Percentiles rank a stretch among this genome's conserved stretches.
Conservation (phyloP, 208 protist genomes). For the Acanthamoeba sp. region DNA sequence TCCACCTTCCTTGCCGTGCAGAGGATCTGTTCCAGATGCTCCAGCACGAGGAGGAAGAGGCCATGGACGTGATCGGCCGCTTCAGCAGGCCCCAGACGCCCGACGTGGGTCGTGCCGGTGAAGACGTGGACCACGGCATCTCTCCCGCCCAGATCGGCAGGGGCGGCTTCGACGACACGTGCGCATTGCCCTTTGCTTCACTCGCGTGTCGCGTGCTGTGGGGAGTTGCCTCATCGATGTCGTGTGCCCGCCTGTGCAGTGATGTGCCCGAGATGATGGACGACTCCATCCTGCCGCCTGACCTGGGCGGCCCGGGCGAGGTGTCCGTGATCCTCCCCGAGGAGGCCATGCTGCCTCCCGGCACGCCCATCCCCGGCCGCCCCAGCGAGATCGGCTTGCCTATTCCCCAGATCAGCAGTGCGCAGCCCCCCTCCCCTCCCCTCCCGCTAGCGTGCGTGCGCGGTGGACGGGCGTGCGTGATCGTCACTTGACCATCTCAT, state of each 20-base stretch:
- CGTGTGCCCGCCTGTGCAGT: too few species aligned
- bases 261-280: constrained; percentile 1
- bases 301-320: constrained; percentile 15
- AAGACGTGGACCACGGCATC: constrained; percentile 37
- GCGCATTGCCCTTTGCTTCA: background rate
- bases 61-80: constrained; percentile 1
- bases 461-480: background rate
- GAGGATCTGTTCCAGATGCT: constrained; percentile 68
- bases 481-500: background rate
- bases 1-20: background rate
- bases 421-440: too few species aligned
- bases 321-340: constrained; percentile 22
- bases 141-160: background rate
- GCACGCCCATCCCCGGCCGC: background rate
- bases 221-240: too few species aligned
- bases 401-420: constrained; percentile 64
- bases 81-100: constrained; percentile 55
- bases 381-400: constrained; percentile 26
- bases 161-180: constrained; percentile 68
- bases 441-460: background rate
- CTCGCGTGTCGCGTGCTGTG: too few species aligned
- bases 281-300: constrained; percentile 30
- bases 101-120: constrained; percentile 55
- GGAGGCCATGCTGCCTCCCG: background rate
- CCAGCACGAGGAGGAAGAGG: constrained; percentile 36